phyloP scores from a whole-genome alignment of 2,329 filamentous ascomycete genomes.

The Penicillium italicum region DNA sequence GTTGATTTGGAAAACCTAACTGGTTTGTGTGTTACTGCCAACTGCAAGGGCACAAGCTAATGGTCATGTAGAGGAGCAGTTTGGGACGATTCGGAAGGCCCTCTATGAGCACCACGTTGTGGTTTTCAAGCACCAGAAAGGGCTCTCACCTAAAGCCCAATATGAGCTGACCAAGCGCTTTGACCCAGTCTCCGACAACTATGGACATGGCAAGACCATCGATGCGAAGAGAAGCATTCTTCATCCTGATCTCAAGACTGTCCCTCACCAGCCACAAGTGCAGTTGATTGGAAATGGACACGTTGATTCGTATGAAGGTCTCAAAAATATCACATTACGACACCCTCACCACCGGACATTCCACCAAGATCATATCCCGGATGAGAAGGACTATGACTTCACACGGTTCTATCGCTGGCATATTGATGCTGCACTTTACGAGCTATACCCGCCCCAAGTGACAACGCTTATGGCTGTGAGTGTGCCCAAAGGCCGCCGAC shows the following conservation, averaged over 20 bases:
- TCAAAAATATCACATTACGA: constrained; percentile 63
- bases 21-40: constrained; percentile 45
- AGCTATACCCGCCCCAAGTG: constrained; percentile 67
- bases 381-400: constrained; percentile 56
- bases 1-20: constrained; percentile 60
- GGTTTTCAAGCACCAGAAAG: constrained; percentile 65
- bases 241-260: constrained; percentile 75
- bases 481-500: constrained; percentile 63
- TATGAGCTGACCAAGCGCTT: constrained; percentile 71
- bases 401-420: constrained; percentile 73
- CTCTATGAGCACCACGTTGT: constrained; percentile 68
- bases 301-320: constrained; percentile 66
- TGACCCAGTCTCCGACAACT: constrained; percentile 62
- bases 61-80: constrained; percentile 55
- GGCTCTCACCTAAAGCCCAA: constrained; percentile 65
- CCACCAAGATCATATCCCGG: constrained; percentile 62
- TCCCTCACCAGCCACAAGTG: constrained; percentile 74
- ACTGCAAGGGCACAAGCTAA: constrained; percentile 3
- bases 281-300: constrained; percentile 77
- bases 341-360: constrained; percentile 78
- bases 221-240: constrained; percentile 64
- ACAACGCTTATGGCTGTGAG: constrained; percentile 71
- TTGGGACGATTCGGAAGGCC: constrained; percentile 59
- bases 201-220: constrained; percentile 73
- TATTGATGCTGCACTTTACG: constrained; percentile 74